A percentile compares a stretch with the other conserved stretches of the same genome.
These are phyloP conservation scores for Juglanconis juglandina DNA, from an alignment of 2,329 filamentous ascomycete genomes.

Conservation along the genomic window DNA sequence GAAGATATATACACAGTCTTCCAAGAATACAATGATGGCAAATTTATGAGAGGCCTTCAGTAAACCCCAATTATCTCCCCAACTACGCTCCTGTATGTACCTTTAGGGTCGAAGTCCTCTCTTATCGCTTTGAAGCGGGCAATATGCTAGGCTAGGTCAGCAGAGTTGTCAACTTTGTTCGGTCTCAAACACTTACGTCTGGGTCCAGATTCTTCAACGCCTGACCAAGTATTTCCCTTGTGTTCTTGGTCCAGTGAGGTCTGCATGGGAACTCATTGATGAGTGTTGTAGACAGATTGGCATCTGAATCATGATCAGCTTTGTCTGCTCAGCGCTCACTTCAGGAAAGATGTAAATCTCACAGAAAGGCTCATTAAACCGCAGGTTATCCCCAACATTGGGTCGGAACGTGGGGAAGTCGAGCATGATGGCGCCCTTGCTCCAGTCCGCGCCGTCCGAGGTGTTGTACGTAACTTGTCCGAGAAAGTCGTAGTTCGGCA, in stretches of 20 bases:
- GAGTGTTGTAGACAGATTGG: slow-evolving; percentile 42
- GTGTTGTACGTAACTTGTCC: slow-evolving; percentile 48
- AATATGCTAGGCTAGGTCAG: slow-evolving; percentile 30
- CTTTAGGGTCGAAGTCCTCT: slow-evolving; percentile 46
- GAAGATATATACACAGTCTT: too few relatives aligned
- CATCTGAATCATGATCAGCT: slow-evolving; percentile 28
- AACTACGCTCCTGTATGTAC: slow-evolving; percentile 44
- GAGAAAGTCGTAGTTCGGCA: slow-evolving; percentile 45
- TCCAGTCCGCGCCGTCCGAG: slow-evolving; percentile 46
- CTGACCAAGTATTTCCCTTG: slow-evolving; percentile 42
- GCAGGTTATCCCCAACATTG: slow-evolving; percentile 39
- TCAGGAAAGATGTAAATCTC: slow-evolving; percentile 21
- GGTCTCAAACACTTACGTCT: slow-evolving; percentile 26
- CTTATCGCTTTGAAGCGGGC: slow-evolving; percentile 45
- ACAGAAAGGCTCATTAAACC: slow-evolving; percentile 51
- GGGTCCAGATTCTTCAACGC: slow-evolving; percentile 46
- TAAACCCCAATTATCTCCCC: slow-evolving; percentile 48
- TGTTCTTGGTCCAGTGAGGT: slow-evolving; percentile 54
- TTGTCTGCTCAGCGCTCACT: background rate
- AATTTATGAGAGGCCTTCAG: slow-evolving; percentile 9
- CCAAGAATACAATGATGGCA: too few relatives aligned
- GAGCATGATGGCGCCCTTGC: slow-evolving; percentile 50
- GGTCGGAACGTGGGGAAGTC: slow-evolving; percentile 50
- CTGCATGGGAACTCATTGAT: slow-evolving; percentile 48
- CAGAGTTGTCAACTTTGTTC: background rate